Conservation (phyloP, 2,329 filamentous ascomycete species). For the Fusarium setosum region DNA sequence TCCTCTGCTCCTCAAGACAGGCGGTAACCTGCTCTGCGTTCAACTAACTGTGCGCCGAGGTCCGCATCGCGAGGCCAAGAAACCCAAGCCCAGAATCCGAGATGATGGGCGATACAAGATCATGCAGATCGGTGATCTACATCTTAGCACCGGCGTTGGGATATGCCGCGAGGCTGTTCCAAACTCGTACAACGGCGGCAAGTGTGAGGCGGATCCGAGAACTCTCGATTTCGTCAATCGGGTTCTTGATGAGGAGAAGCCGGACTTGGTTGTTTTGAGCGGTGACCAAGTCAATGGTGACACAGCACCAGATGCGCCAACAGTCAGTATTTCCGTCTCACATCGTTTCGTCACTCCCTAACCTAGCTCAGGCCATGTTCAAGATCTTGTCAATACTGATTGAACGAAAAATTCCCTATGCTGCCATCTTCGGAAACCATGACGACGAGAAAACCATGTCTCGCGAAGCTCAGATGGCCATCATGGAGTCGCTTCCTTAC, state of each 20-base stretch:
- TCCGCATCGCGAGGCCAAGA: conserved; percentile 69
- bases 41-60: conserved; percentile 85
- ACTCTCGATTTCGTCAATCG: conserved; percentile 89
- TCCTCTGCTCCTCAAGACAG: conserved; percentile 76
- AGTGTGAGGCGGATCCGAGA: conserved; percentile 90
- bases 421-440: conserved; percentile 96
- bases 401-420: conserved; percentile 89
- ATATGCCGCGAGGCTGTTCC: conserved; percentile 88
- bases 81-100: conserved; percentile 79
- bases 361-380: conserved; percentile 76
- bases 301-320: conserved; percentile 90
- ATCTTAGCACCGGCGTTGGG: conserved; percentile 91
- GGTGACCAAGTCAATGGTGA: conserved; percentile 98
- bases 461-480: conserved; percentile 82
- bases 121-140: conserved; percentile 93
- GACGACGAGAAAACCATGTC: conserved; percentile 90
- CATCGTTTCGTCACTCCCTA: conserved; percentile 11
- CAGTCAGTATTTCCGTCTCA: conserved; percentile 59
- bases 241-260: conserved; percentile 91
- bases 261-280: conserved; percentile 89
- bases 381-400: conserved; percentile 90
- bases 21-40: conserved; percentile 72
- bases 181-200: conserved; percentile 74
- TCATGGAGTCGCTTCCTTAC: conserved; percentile 88
- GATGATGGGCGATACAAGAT: conserved; percentile 98